Evolutionary conservation across 768 basidiomycete species (phyloP), one percentile per base, ranked within the genome.

Genomic region (Mycena vitilis): DNA sequence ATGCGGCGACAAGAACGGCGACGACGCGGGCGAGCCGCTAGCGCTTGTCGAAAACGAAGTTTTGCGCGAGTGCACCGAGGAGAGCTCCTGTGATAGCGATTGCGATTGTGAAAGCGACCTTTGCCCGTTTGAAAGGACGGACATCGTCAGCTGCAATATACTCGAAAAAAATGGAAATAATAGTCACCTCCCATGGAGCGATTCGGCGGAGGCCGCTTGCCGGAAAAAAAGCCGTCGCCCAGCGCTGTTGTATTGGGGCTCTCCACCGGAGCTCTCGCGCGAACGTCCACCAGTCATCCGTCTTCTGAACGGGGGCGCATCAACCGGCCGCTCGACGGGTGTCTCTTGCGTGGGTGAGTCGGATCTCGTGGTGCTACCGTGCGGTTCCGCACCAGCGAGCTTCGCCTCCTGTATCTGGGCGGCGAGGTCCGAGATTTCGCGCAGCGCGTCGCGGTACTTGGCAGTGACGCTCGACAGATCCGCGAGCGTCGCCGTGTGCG

Each of bases 61-160:
- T 83, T 92, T 92, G 87, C 92, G 93, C 83, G 90, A 93, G 76
- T 91, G 91, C 82, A 82, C 93, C 84, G 91, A 95, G 73, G 91
- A 95, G 72, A 95, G 88, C 87, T 95, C 95, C 95, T 98, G 96
- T 84, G 96, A 96, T 74, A 97, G 90, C 86, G 96, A 97, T 85
- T 91, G 89, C 79, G 95, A 96, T 81, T 94, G 94, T 83, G 93
- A 95, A 73, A 91, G 89, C 89, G 95, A 95, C 88, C 93, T 72
- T 72, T 94, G 73, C 51, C 60, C 63, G 70, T 64, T 67, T 66
- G 57, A 30, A 30, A 30, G 30, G 30, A 57, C 65, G 66, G 55
- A 74, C 45, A 70, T 61, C 65, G 60, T 68, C 72, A 74, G 45
- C 58, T 42, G 40, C 10, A 4, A 10, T 40, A 40, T 40, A 5